Conservation (phyloP, 129 eudicot species). For the Sambucus nigra region DNA sequence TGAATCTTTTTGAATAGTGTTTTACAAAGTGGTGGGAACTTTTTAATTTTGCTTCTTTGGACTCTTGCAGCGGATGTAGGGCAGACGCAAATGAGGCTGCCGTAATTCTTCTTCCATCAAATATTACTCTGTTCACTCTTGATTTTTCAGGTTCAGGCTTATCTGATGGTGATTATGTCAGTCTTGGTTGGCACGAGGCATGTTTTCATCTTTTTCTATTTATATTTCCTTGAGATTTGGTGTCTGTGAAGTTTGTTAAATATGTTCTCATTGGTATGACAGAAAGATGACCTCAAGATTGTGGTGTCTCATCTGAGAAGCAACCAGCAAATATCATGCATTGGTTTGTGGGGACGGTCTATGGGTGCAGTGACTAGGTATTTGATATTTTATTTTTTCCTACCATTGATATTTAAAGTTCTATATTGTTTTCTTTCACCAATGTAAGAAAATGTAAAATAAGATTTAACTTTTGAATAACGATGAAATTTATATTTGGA, state of each 20-base stretch:
- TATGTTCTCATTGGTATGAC: conserved; percentile 15
- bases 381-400: background rate
- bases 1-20: background rate
- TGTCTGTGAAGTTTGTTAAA: conserved; percentile 9
- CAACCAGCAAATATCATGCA: conserved; percentile 58
- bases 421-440: background rate
- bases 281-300: conserved; percentile 93
- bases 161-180: conserved; percentile 80
- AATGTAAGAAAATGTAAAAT: too few relatives aligned
- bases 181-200: conserved; percentile 99
- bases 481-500: background rate
- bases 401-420: too few relatives aligned
- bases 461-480: background rate
- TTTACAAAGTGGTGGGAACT: conserved; percentile 9
- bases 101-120: conserved; percentile 77
- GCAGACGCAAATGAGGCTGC: conserved; percentile 98
- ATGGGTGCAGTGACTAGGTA: conserved; percentile 99
- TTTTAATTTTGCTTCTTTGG: conserved; percentile 13
- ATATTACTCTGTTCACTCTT: conserved; percentile 82
- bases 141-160: conserved; percentile 99
- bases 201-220: background rate
- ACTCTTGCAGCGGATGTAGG: conserved; percentile 71
- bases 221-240: background rate
- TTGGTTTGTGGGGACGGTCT: conserved; percentile 98
- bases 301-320: conserved; percentile 72